Evolutionary conservation across 352 stramenopile species (phyloP).

Genomic region (Phytophthora podocarpi): DNA sequence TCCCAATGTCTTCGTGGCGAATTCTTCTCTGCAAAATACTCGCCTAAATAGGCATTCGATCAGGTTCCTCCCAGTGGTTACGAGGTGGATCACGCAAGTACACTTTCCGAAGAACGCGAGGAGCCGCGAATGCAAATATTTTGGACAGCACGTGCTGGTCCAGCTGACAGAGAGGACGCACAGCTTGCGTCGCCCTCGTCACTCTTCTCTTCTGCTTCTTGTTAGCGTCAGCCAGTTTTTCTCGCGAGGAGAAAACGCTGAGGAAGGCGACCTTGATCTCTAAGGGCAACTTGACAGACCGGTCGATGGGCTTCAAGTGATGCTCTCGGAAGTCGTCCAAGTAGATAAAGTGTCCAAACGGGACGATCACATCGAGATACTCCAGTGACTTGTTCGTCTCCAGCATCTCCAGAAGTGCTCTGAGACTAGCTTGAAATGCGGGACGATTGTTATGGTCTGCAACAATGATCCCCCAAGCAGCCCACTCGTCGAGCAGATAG

Average conservation of each 20-base stretch:
- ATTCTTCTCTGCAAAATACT: too few species aligned
- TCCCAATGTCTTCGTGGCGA: too few species aligned
- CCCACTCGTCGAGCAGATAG: slow-evolving; percentile 13
- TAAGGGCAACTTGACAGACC: background rate
- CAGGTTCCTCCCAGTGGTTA: slow-evolving; percentile 3
- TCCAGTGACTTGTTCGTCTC: slow-evolving; percentile 9
- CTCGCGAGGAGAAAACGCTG: slow-evolving; percentile 5
- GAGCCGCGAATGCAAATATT: slow-evolving; percentile 19
- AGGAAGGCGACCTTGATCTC: slow-evolving; percentile 22
- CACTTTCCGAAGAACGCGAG: slow-evolving; percentile 12
- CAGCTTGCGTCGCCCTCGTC: background rate
- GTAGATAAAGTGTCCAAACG: slow-evolving; percentile 15
- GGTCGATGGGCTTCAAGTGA: slow-evolving; percentile 12
- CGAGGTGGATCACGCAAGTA: slow-evolving; percentile 17
- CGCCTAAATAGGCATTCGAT: slow-evolving; percentile 13
- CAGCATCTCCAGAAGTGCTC: slow-evolving; percentile 15
- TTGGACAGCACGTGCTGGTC: slow-evolving; percentile 16
- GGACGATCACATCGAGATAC: slow-evolving; percentile 22
- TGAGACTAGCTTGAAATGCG: slow-evolving; percentile 13
- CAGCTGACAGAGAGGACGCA: slow-evolving; percentile 4
- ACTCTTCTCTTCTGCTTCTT: slow-evolving; percentile 2
- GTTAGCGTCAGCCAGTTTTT: background rate
- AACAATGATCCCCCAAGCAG: slow-evolving; percentile 14
- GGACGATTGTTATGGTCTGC: slow-evolving; percentile 9
- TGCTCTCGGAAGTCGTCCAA: slow-evolving; percentile 10